phyloP scores from a whole-genome alignment of 1,139 yeast species.

The Suhomyces bolitotheri region DNA sequence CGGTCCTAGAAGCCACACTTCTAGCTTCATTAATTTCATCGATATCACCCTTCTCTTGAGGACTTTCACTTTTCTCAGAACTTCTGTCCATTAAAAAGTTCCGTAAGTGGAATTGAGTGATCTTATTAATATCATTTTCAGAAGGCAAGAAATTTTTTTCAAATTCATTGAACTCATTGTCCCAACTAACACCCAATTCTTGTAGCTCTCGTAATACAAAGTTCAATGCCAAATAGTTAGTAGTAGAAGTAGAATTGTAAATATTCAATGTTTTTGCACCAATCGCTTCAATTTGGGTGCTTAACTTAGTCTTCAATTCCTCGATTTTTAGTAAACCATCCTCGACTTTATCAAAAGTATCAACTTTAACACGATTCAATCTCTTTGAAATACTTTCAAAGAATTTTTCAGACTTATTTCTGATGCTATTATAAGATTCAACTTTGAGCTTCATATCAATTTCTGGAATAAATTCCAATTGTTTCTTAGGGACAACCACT shows the following conservation, averaged over 20 bases:
- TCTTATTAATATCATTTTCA: slow-evolving; percentile 88
- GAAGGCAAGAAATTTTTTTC: slow-evolving; percentile 80
- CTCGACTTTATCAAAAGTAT: slow-evolving; percentile 69
- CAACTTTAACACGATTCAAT: slow-evolving; percentile 76
- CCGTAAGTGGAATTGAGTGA: slow-evolving; percentile 84
- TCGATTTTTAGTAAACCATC: slow-evolving; percentile 63
- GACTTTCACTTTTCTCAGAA: slow-evolving; percentile 3
- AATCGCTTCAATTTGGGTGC: slow-evolving; percentile 51
- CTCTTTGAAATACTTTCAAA: slow-evolving; percentile 75
- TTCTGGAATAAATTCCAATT: slow-evolving; percentile 70
- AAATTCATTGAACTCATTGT: slow-evolving; percentile 77
- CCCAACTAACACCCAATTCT: slow-evolving; percentile 86
- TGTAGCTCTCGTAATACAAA: slow-evolving; percentile 70
- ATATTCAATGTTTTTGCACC: slow-evolving; percentile 49
- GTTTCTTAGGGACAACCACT: slow-evolving; percentile 74
- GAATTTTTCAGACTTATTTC: slow-evolving; percentile 55
- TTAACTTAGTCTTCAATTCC: slow-evolving; percentile 56
- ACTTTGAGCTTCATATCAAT: slow-evolving; percentile 69
- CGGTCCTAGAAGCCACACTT: not conserved
- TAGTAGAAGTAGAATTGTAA: slow-evolving; percentile 58
- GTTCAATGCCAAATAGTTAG: slow-evolving; percentile 71
- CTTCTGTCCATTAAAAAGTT: slow-evolving; percentile 62
- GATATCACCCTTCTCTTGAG: slow-evolving; percentile 1
- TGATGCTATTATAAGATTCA: slow-evolving; percentile 58
- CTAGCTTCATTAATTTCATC: not conserved